These are phyloP conservation scores for Annulohypoxylon stygium DNA, from an alignment of 495 filamentous ascomycete species.

Conservation along the genomic window DNA sequence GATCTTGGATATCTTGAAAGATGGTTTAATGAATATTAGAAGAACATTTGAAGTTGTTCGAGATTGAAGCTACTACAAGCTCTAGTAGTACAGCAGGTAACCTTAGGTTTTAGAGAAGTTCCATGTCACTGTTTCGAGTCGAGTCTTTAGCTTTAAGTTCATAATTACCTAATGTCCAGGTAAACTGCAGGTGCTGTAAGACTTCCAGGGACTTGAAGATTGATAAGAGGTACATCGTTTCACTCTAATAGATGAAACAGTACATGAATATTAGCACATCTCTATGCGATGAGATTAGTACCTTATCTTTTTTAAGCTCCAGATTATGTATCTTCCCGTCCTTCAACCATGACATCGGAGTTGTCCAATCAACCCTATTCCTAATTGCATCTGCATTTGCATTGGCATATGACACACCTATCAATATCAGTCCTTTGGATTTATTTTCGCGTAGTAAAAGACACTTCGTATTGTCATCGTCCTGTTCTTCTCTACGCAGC, in stretches of 20 bases:
- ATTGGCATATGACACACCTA: not conserved
- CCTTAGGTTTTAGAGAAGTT: not conserved
- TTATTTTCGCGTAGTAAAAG: not conserved
- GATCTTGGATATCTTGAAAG: not conserved
- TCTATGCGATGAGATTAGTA: slow-evolving; percentile 14
- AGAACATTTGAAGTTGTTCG: not conserved
- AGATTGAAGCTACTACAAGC: not conserved
- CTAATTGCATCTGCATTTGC: not conserved
- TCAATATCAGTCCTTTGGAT: not conserved
- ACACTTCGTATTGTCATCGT: slow-evolving; percentile 1
- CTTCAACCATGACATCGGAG: not conserved
- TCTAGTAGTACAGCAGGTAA: too few relatives aligned
- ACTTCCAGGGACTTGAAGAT: not conserved
- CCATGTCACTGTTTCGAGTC: too few relatives aligned
- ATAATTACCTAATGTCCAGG: too few relatives aligned
- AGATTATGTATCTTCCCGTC: slow-evolving; percentile 16
- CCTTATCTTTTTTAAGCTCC: slow-evolving; percentile 24
- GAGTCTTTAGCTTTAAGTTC: not conserved
- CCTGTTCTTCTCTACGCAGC: slow-evolving; percentile 1
- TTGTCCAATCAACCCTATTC: not conserved
- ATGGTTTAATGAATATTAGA: not conserved
- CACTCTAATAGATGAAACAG: not conserved
- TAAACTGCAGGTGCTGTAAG: too few relatives aligned
- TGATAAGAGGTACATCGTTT: slow-evolving; percentile 10
- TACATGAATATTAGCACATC: not conserved